Evolutionary conservation across 2,329 filamentous ascomycete genomes (phyloP).

Genomic region (Onygenales sp.): DNA sequence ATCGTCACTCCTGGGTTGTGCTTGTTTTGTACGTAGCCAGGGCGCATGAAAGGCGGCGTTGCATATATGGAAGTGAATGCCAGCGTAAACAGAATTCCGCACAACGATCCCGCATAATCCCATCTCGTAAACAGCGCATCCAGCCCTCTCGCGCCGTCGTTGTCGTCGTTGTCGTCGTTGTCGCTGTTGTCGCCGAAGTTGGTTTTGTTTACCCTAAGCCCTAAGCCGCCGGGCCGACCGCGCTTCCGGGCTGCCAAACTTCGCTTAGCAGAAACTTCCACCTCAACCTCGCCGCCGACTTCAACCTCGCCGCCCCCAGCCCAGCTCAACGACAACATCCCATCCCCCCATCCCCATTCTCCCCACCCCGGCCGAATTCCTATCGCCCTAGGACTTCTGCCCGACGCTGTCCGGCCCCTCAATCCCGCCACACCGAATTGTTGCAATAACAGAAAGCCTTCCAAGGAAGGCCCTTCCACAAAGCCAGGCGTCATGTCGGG

Average conservation of each 20-base stretch:
- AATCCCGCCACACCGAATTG: conserved; percentile 28
- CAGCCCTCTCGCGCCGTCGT: too few species aligned
- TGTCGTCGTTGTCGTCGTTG: too few species aligned
- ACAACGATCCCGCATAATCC: too few species aligned
- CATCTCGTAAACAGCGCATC: too few species aligned
- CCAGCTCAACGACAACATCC: neutral
- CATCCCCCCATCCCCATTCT: conserved; percentile 15
- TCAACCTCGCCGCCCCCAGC: conserved; percentile 13
- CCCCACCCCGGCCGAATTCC: conserved; percentile 7
- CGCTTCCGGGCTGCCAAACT: conserved; percentile 17
- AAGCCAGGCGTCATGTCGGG: conserved; percentile 42
- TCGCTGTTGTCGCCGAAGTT: neutral
- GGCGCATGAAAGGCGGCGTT: too few species aligned
- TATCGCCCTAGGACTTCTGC: conserved; percentile 23
- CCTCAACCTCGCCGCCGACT: neutral
- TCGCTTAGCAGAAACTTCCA: conserved; percentile 28
- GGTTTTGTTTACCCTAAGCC: conserved; percentile 28
- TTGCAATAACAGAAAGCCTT: conserved; percentile 41
- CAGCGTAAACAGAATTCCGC: too few species aligned
- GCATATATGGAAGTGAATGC: too few species aligned
- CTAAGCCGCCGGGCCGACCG: conserved; percentile 18
- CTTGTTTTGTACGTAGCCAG: too few species aligned
- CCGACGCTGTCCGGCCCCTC: conserved; percentile 15
- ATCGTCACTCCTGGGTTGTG: too few species aligned
- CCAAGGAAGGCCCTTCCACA: conserved; percentile 39